Evolutionary conservation across 2,329 filamentous ascomycete species (phyloP).

Genomic region (Sclerotinia subarctica): DNA sequence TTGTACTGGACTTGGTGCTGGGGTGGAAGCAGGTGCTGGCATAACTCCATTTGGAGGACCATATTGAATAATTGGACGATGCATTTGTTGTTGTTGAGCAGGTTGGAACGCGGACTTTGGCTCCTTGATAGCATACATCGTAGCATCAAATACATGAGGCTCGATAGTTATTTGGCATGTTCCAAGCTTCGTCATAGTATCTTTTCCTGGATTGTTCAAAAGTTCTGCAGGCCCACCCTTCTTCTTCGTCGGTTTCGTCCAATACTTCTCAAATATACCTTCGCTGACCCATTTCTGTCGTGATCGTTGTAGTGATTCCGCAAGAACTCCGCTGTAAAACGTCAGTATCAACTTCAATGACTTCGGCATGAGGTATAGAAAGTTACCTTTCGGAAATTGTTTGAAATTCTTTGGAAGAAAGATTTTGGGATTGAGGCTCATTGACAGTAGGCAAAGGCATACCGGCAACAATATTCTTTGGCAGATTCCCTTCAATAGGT

Average conservation of each 20-base stretch:
- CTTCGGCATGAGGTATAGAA: neutral
- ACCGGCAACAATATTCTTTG: conserved; percentile 60
- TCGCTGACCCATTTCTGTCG: conserved; percentile 69
- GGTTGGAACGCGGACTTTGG: conserved; percentile 39
- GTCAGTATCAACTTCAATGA: conserved; percentile 21
- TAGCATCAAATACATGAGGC: conserved; percentile 75
- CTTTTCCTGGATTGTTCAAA: conserved; percentile 64
- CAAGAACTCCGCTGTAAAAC: conserved; percentile 62
- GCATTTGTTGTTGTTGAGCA: conserved; percentile 37
- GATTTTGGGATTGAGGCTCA: conserved; percentile 60
- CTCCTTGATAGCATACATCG: conserved; percentile 69
- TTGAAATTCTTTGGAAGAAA: conserved; percentile 67
- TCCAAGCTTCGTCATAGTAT: conserved; percentile 71
- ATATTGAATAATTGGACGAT: conserved; percentile 62
- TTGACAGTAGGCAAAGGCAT: conserved; percentile 70
- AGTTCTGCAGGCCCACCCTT: conserved; percentile 62
- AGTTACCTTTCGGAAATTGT: conserved; percentile 67
- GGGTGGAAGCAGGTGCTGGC: conserved; percentile 51
- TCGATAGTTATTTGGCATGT: conserved; percentile 72
- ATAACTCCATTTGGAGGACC: conserved; percentile 61
- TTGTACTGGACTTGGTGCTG: conserved; percentile 38
- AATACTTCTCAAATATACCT: conserved; percentile 73
- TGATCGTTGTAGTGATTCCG: conserved; percentile 70
- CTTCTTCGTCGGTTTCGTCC: conserved; percentile 68
- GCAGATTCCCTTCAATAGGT: conserved; percentile 47